Base-by-base conservation (phyloP, 768 basidiomycete genomes). In the Pleurotus tuber-regium region DNA sequence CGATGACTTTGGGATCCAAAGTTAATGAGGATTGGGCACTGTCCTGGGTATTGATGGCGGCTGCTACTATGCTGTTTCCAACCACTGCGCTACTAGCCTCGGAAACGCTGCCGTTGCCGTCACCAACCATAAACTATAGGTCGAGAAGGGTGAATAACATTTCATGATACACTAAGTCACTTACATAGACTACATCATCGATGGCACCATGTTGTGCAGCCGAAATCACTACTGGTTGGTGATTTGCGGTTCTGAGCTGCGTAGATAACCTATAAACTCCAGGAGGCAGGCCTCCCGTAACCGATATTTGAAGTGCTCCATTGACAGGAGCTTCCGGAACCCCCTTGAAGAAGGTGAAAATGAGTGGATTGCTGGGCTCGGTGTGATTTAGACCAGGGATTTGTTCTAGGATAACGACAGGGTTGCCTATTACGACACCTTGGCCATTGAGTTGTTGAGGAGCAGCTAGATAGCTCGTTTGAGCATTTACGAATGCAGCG, bases 141-240 rank as follows among this genome's bases (percentile, higher is more conserved):
- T 35, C 31, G 43, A 55, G 43, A 33, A 42, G 23, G 50, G 19
- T 36, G 40, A 46, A 21, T 48, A 12, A 18, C 4, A 25, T 1
- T 47, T 23, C 26, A 5, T 38, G 56, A 29, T 28, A n/a, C n/a
- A 21, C 14, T 54, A 50, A 39, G 35, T 3, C 35, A 72, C 77
- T 56, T 55, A 84, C 78, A 65, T 86, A 86, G 64, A 80, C 62
- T 43, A 69, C 70, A 60, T 88, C 84, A 62, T 87, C 82, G 26
- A 83, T 59, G 16, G 67, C 63, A 53, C 84, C 83, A 56, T 82
- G 86, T 57, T 82, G 83, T 14, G 78, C 84, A 41, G 86, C 63
- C 11, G 83, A 71, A 31, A 78, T 80, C 51, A 83, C 66, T 44
- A 68, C 76, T 2, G 79, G 83, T 57, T 78, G 77, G 57, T 87